A percentile compares a stretch with the other conserved stretches of the same genome.
phyloP scores from a whole-genome alignment of 2,329 filamentous ascomycete genomes.

The Colletotrichum shisoi region DNA sequence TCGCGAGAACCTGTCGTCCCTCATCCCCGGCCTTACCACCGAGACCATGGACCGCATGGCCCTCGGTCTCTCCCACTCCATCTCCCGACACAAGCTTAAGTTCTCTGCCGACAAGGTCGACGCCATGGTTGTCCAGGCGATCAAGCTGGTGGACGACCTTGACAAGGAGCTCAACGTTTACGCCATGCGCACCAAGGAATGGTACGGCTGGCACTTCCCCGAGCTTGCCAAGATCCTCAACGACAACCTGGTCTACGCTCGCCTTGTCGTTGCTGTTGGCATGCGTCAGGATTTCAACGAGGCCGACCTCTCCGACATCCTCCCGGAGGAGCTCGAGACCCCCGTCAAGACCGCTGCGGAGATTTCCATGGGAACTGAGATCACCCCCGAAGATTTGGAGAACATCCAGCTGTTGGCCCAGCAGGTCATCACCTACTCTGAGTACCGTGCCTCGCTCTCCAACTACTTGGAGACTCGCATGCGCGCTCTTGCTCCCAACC shows the following conservation, averaged over 20 bases:
- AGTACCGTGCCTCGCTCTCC: slow-evolving; percentile 87
- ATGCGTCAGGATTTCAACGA: slow-evolving; percentile 82
- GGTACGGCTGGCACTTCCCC: slow-evolving; percentile 99
- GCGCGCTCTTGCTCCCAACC: slow-evolving; percentile 95
- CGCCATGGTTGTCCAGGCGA: slow-evolving; percentile 98
- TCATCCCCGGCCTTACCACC: slow-evolving; percentile 86
- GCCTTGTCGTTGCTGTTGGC: slow-evolving; percentile 86
- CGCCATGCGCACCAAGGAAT: slow-evolving; percentile 99
- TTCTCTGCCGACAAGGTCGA: slow-evolving; percentile 99
- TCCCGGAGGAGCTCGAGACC: slow-evolving; percentile 92
- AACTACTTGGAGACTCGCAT: slow-evolving; percentile 91
- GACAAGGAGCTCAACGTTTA: slow-evolving; percentile 99
- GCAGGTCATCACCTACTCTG: slow-evolving; percentile 89
- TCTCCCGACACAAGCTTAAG: slow-evolving; percentile 97
- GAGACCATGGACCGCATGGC: slow-evolving; percentile 93
- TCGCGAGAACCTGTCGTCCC: slow-evolving; percentile 84
- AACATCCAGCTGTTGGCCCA: slow-evolving; percentile 92
- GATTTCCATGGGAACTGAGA: slow-evolving; percentile 98
- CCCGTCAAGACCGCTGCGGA: slow-evolving; percentile 94
- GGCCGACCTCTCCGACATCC: slow-evolving; percentile 83
- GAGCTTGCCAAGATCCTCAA: slow-evolving; percentile 97
- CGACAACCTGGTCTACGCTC: slow-evolving; percentile 94
- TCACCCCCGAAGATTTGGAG: slow-evolving; percentile 87
- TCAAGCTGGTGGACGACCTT: slow-evolving; percentile 90
- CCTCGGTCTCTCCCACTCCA: slow-evolving; percentile 93